phyloP scores from a whole-genome alignment of 1,139 yeast species.

The Torulaspora globosa region DNA sequence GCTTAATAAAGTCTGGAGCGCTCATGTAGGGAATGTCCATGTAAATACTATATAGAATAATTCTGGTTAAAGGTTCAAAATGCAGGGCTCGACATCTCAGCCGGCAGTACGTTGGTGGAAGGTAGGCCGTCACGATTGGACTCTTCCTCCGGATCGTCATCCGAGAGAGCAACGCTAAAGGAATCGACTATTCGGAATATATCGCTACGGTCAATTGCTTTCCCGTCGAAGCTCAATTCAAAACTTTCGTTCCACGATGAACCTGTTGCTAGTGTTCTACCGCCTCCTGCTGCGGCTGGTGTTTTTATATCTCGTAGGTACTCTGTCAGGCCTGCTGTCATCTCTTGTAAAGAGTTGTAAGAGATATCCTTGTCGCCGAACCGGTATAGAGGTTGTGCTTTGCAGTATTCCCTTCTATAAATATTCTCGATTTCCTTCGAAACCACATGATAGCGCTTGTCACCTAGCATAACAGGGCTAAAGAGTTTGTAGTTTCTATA shows the following conservation, averaged over 20 bases:
- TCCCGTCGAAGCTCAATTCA: constrained; percentile 43
- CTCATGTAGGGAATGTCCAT: constrained; percentile 8
- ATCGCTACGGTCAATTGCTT: constrained; percentile 42
- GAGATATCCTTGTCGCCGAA: constrained; percentile 7
- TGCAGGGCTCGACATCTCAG: constrained; percentile 18
- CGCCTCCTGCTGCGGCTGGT: constrained; percentile 4
- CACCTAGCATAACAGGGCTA: constrained; percentile 13
- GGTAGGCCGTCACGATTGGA: constrained; percentile 4
- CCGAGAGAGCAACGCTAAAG: constrained; percentile 33
- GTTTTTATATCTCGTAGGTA: constrained; percentile 4
- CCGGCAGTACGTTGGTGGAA: constrained; percentile 14
- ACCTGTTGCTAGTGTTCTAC: constrained; percentile 8
- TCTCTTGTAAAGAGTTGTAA: constrained; percentile 5
- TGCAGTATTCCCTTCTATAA: constrained; percentile 7
- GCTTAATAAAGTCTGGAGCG: constrained; percentile 6
- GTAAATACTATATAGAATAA: constrained; percentile 7
- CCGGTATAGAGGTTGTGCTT: constrained; percentile 7
- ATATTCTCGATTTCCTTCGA: constrained; percentile 8
- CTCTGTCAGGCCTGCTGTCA: constrained; percentile 5
- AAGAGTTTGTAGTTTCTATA: constrained; percentile 14
- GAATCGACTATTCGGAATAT: constrained; percentile 41
- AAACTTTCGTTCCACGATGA: constrained; percentile 29
- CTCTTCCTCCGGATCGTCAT: constrained; percentile 24
- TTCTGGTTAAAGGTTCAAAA: constrained; percentile 1
- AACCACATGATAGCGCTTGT: constrained; percentile 10